Evolutionary conservation across 495 filamentous ascomycete genomes (phyloP), one percentile per base, ranked within the genome.

Genomic region (Penicillium mononematosum): DNA sequence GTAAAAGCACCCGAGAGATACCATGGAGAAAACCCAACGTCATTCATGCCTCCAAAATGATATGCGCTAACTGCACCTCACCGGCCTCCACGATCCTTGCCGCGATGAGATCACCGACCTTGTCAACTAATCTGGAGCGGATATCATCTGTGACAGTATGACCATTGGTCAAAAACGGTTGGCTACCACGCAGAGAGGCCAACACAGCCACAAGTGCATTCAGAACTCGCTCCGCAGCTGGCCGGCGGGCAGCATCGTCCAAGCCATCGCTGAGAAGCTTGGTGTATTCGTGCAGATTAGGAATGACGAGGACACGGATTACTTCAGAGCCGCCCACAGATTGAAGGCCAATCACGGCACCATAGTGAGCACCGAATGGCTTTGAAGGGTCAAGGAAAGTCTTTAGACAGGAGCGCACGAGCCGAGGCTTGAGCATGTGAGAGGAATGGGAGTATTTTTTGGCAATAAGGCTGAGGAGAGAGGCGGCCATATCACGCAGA

Each of bases 321-420:
- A 87, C 85, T 55, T 94, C 90, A 1, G 82, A 61, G 0, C 92
- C 92, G 12, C 90, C 90, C 20, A 93, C 84, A 0, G 83, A 80
- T 0, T 83, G 78, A 11, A 98, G 76, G 4, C 91, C 92, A 39
- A 83, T 80, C 39, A 98, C 81, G 10, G 92, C 90, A 48, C 94
- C 94, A 66, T 91, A 98, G 63, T 94, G 89, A 5, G 91, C 86
- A 17, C 85, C 82, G 5, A 92, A 81, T 0, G 90, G 84, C 65
- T 91, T 88, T 31, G 83, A 79, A 0, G 91, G 89, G 68, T 96
- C 91, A 8, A 98, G 83, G 69, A 96, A 92, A 62, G 85, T 77
- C 74, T 96, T 96, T 4, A 98, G 81, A 68, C 90, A 97, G 0
- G 90, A 91, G 14, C 94, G 84, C 14, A 91, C 89, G n/a, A 98